These are phyloP conservation scores for Pyrus bretschneideri DNA, from an alignment of 306 rosid genomes.

Conservation along the genomic window DNA sequence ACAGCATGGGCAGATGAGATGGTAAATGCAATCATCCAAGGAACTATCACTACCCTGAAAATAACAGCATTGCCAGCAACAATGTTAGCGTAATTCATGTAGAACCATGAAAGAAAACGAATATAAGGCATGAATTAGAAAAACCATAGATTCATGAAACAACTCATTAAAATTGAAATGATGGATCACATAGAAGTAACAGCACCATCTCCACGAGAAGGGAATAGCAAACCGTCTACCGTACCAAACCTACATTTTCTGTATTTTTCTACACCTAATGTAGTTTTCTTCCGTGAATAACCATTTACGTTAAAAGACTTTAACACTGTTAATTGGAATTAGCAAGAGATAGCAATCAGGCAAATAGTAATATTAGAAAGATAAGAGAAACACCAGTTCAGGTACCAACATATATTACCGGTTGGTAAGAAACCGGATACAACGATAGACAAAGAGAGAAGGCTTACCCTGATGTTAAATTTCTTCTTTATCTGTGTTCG, in stretches of 20 bases:
- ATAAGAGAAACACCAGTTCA: neutral
- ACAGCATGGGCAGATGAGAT: constrained; percentile 55
- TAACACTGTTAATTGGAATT: neutral
- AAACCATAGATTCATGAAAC: neutral
- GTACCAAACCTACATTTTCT: neutral
- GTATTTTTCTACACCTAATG: neutral
- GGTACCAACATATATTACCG: constrained; percentile 2
- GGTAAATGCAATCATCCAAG: constrained; percentile 51
- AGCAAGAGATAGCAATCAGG: neutral
- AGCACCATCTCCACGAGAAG: neutral
- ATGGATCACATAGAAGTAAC: neutral
- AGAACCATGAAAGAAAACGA: constrained; percentile 1
- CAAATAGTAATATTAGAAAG: neutral
- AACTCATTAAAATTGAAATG: neutral
- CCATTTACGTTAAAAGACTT: neutral
- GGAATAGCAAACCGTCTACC: neutral
- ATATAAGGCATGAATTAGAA: neutral
- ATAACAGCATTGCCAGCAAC: neutral
- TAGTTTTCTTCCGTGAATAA: neutral
- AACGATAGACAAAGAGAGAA: neutral
- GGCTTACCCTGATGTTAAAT: constrained; percentile 81
- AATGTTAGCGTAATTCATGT: constrained; percentile 2
- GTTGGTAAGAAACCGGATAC: constrained; percentile 2
- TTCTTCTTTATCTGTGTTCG: constrained; percentile 78
- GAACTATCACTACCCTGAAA: constrained; percentile 48